Base-by-base conservation (phyloP, 2,329 filamentous ascomycete species). In the Phialemoniopsis sp. region DNA sequence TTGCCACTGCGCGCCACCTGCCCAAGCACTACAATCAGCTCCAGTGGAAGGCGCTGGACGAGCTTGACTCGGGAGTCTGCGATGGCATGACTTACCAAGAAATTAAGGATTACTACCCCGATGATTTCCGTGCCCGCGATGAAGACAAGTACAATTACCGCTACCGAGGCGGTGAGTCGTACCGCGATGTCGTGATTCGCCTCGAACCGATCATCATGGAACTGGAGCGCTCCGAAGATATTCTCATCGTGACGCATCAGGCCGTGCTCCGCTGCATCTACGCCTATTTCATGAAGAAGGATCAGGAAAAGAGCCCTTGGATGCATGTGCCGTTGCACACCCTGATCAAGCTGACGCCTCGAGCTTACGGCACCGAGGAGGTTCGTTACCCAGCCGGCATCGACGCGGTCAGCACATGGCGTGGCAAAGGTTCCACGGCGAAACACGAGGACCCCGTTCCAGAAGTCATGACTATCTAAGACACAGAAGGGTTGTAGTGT, bases 71-170 rank as follows among this genome's bases (percentile, higher is more conserved):
- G 2, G 93, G 93, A 37, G 88, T 97, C 35, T 98, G 93, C 66
- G 93, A 98, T 55, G 90, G 91, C 39, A 80, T 97, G 60, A 98
- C 93, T 2, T 96, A 96, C 61, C 87, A 89, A 55, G 86, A 98
- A 59, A 97, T 98, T 58, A 89, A 93, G 55, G 80, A 94, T 54
- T 70, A 78, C 39, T 97, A 88, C 59, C 93, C 93, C 0, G 90
- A 96, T 51, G 93, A 98, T 67, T 98, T 98, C 67, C 81, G 82
- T 36, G 89, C 91, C 28, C 88, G 93, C 46, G 93, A 98, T 62
- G 89, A 95, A 50, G 93, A 98, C 73, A 98, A 98, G 66, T 97
- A 97, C 78, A 97, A 98, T 70, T 98, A 98, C 68, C 89, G 93
- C 41, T 98, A 98, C 66, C 85, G 93, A 5, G 93, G 93, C 46